Percentiles rank a stretch among this genome's conserved stretches.
phyloP scores from a whole-genome alignment of 139 green algal genomes.

The Spirogloea muscicola region DNA sequence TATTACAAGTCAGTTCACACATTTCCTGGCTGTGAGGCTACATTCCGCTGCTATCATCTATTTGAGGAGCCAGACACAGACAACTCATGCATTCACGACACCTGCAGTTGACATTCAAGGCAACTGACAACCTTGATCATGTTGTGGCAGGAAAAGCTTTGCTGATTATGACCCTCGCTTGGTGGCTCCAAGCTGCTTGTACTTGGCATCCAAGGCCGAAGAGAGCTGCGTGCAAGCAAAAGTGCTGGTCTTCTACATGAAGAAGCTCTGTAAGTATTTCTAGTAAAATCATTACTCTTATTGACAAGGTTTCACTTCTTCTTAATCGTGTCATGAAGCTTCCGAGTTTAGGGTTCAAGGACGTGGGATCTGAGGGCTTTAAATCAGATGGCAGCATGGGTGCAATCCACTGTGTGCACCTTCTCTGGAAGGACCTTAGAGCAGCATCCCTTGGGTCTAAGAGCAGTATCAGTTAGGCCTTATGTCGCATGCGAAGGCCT shows the following conservation, averaged over 20 bases:
- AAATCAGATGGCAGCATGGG: too few species aligned
- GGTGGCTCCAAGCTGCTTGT: slow-evolving; percentile 66
- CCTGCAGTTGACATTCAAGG: slow-evolving; percentile 3
- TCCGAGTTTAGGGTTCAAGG: too few species aligned
- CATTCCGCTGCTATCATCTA: slow-evolving; percentile 5
- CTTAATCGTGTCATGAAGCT: too few species aligned
- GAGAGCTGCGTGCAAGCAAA: slow-evolving; percentile 68
- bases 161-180: slow-evolving; percentile 62
- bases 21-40: background rate
- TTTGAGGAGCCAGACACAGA: background rate
- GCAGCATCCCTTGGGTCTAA: too few species aligned
- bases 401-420: too few species aligned
- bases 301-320: too few species aligned
- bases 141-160: slow-evolving; percentile 30
- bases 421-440: too few species aligned
- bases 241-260: slow-evolving; percentile 57
- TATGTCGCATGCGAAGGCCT: too few species aligned
- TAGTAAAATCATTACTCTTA: too few species aligned
- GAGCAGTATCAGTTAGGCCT: too few species aligned
- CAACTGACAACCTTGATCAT: too few species aligned
- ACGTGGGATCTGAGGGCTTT: too few species aligned
- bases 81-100: background rate
- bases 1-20: slow-evolving; percentile 15
- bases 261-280: slow-evolving; percentile 24
- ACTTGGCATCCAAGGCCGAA: slow-evolving; percentile 75